A percentile compares a stretch with the other conserved stretches of the same genome.
Evolutionary conservation across 495 filamentous ascomycete genomes (phyloP).

Genomic region (Lasiosphaeria ovina): DNA sequence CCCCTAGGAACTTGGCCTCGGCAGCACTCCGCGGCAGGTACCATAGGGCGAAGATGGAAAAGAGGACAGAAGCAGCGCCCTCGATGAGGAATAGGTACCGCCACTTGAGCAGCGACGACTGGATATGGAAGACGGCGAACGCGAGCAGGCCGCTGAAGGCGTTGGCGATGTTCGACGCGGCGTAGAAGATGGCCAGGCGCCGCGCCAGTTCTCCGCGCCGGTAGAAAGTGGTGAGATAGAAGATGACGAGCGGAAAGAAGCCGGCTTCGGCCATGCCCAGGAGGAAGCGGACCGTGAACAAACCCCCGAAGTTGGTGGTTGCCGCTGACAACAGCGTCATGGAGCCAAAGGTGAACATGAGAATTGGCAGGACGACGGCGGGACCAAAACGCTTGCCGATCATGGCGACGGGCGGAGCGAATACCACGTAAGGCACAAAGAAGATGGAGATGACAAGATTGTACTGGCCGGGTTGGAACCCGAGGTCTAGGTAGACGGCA

Average conservation of each 20-base stretch:
- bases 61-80: conserved; percentile 60
- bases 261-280: conserved; percentile 70
- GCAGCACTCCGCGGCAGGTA: conserved; percentile 67
- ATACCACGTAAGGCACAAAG: conserved; percentile 72
- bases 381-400: conserved; percentile 67
- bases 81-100: conserved; percentile 78
- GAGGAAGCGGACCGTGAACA: conserved; percentile 67
- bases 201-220: conserved; percentile 70
- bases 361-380: conserved; percentile 58
- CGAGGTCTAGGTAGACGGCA: conserved; percentile 32
- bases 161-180: conserved; percentile 69
- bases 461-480: conserved; percentile 63
- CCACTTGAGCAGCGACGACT: conserved; percentile 55
- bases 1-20: conserved; percentile 60
- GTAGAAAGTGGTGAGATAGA: conserved; percentile 57
- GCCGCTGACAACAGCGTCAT: conserved; percentile 55
- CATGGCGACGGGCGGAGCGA: conserved; percentile 64
- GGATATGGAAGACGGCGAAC: conserved; percentile 74
- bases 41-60: conserved; percentile 63
- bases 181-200: conserved; percentile 76
- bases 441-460: conserved; percentile 71
- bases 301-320: conserved; percentile 61
- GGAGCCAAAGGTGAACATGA: conserved; percentile 67
- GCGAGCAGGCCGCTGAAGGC: conserved; percentile 73
- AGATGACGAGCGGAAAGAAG: conserved; percentile 69